Evolutionary conservation across 148 eudicot genomes (phyloP).

Genomic region (Rhododendron kiyosumense): DNA sequence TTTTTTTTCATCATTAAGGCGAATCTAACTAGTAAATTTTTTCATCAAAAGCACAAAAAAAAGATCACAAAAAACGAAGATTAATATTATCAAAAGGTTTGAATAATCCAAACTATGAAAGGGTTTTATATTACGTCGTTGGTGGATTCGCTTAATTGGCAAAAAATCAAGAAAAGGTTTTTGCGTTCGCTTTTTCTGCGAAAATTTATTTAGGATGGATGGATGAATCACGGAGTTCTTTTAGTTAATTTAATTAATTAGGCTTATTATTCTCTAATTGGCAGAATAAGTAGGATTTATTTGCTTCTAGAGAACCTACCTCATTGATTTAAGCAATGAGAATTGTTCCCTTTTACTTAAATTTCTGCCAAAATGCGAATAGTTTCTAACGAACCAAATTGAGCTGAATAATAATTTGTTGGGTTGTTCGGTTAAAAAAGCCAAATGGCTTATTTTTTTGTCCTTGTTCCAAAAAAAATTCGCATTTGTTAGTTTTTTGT

Average conservation of each 20-base stretch:
- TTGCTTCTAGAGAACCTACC: background rate
- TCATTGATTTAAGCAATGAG: background rate
- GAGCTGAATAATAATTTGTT: background rate
- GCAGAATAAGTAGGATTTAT: background rate
- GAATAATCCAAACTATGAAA: background rate
- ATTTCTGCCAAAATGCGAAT: background rate
- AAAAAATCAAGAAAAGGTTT: background rate
- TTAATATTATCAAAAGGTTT: background rate
- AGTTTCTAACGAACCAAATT: background rate
- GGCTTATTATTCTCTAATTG: too few relatives aligned
- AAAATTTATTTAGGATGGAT: too few relatives aligned
- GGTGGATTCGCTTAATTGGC: background rate
- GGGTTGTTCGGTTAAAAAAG: too few relatives aligned
- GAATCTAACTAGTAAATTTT: background rate
- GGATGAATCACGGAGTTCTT: too few relatives aligned
- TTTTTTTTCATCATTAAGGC: background rate
- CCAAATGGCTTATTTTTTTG: too few relatives aligned
- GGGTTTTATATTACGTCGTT: too few relatives aligned
- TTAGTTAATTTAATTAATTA: too few relatives aligned
- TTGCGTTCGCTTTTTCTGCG: background rate
- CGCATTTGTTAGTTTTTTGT: too few relatives aligned
- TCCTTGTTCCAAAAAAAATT: too few relatives aligned
- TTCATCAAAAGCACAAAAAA: background rate
- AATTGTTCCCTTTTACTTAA: background rate
- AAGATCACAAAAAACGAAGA: background rate